Evolutionary conservation across 2,329 filamentous ascomycete species (phyloP).

Genomic region (Paraphaeosphaeria sporulosa): DNA sequence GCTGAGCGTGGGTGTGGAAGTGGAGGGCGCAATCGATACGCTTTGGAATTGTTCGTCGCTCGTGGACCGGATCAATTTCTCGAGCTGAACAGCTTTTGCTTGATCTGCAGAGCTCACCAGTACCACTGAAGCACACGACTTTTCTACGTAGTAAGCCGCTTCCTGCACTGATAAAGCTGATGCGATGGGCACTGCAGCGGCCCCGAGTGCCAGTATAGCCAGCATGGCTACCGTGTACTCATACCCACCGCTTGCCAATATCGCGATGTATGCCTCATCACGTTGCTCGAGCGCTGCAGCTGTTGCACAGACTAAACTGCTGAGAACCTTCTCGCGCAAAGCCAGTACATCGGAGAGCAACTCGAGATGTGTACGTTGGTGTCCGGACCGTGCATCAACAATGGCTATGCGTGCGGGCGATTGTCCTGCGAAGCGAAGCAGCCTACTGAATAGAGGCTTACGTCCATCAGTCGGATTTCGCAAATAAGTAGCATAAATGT

Average conservation of each 20-base stretch:
- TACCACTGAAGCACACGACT: constrained; percentile 49
- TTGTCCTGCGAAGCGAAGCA: constrained; percentile 51
- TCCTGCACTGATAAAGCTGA: constrained; percentile 54
- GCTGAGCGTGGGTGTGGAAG: constrained; percentile 37
- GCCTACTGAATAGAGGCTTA: constrained; percentile 50
- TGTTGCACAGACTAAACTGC: constrained; percentile 37
- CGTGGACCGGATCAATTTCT: constrained; percentile 33
- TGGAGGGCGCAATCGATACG: constrained; percentile 48
- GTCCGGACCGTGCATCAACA: constrained; percentile 48
- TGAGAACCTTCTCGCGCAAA: constrained; percentile 49
- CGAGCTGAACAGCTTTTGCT: constrained; percentile 36
- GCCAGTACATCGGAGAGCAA: constrained; percentile 55
- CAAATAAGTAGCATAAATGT: not conserved
- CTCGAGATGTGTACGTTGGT: constrained; percentile 51
- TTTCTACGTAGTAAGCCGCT: constrained; percentile 55
- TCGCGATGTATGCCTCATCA: too few species aligned
- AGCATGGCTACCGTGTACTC: constrained; percentile 59
- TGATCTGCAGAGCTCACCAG: constrained; percentile 48
- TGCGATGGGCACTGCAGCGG: constrained; percentile 56
- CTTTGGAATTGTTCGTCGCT: constrained; percentile 45
- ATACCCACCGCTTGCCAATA: too few species aligned
- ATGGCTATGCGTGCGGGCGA: constrained; percentile 48
- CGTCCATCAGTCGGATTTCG: constrained; percentile 14
- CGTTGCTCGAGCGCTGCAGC: too few species aligned
- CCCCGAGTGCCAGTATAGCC: constrained; percentile 56